Percentiles rank a stretch among this genome's conserved stretches.
phyloP scores from a whole-genome alignment of 768 basidiomycete genomes.

The Russula dissimulans region DNA sequence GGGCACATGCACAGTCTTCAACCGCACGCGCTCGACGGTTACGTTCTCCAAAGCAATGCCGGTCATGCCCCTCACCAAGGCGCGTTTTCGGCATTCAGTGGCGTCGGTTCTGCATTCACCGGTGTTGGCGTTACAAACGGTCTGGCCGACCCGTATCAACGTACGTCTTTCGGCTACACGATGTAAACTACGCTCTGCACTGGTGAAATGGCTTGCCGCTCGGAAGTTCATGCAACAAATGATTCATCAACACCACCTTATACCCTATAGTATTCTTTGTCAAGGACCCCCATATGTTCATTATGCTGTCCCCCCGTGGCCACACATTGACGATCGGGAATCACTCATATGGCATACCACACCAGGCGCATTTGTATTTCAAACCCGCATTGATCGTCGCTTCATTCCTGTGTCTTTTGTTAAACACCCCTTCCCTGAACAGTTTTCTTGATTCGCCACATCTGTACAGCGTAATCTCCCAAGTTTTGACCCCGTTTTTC shows the following conservation, averaged over 20 bases:
- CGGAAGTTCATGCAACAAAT: slow-evolving; percentile 5
- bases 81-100: slow-evolving; percentile 43
- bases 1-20: slow-evolving; percentile 52
- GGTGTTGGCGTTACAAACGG: slow-evolving; percentile 39
- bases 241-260: slow-evolving; percentile 16
- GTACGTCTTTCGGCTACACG: slow-evolving; percentile 64
- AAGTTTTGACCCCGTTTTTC: slow-evolving; percentile 23
- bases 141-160: slow-evolving; percentile 69
- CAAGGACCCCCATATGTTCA: slow-evolving; percentile 20
- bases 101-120: slow-evolving; percentile 42
- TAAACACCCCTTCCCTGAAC: slow-evolving; percentile 20
- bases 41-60: slow-evolving; percentile 68
- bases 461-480: slow-evolving; percentile 28
- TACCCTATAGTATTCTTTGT: slow-evolving; percentile 20
- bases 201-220: slow-evolving; percentile 1
- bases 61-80: slow-evolving; percentile 56
- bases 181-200: slow-evolving; percentile 43
- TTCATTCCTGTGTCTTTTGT: slow-evolving; percentile 29
- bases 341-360: slow-evolving; percentile 28
- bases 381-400: slow-evolving; percentile 24
- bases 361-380: slow-evolving; percentile 33
- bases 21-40: slow-evolving; percentile 69
- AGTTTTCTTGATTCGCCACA: slow-evolving; percentile 26
- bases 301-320: slow-evolving; percentile 22
- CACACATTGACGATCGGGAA: slow-evolving; percentile 22